These are phyloP conservation scores for Auriscalpium microsporum DNA, from an alignment of 768 basidiomycete species.

Conservation along the genomic window DNA sequence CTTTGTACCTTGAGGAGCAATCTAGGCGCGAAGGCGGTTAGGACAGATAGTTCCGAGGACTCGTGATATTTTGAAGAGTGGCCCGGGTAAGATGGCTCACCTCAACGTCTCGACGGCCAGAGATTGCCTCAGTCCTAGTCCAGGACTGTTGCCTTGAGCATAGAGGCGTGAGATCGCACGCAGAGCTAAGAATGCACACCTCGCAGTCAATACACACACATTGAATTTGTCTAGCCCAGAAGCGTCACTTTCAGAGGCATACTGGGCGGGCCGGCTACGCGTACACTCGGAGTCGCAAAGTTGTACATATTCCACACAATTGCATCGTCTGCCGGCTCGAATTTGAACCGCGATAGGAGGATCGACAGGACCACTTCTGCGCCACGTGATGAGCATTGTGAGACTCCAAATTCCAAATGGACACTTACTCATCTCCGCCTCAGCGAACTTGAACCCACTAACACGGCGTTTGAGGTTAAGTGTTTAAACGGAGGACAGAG, in stretches of 20 bases:
- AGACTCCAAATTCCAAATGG: neutral
- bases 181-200: too few species aligned
- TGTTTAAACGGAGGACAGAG: neutral
- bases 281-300: constrained; percentile 22
- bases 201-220: too few species aligned
- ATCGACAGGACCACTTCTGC: constrained; percentile 23
- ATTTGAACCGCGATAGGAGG: constrained; percentile 19
- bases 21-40: too few species aligned
- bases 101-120: too few species aligned
- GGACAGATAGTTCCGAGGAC: too few species aligned
- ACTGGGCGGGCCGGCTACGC: constrained; percentile 13
- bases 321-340: constrained; percentile 18
- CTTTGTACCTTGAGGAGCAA: too few species aligned
- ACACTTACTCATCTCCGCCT: constrained; percentile 14
- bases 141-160: too few species aligned
- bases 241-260: constrained; percentile 20
- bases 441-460: constrained; percentile 14
- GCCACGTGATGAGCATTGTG: neutral
- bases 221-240: neutral
- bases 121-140: too few species aligned
- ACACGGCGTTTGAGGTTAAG: neutral
- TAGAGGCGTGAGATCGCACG: too few species aligned
- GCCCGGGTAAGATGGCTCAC: too few species aligned
- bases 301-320: constrained; percentile 23
- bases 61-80: too few species aligned